Conservation (phyloP, 2,329 filamentous ascomycete genomes). For the Aspergillus novofumigatus region DNA sequence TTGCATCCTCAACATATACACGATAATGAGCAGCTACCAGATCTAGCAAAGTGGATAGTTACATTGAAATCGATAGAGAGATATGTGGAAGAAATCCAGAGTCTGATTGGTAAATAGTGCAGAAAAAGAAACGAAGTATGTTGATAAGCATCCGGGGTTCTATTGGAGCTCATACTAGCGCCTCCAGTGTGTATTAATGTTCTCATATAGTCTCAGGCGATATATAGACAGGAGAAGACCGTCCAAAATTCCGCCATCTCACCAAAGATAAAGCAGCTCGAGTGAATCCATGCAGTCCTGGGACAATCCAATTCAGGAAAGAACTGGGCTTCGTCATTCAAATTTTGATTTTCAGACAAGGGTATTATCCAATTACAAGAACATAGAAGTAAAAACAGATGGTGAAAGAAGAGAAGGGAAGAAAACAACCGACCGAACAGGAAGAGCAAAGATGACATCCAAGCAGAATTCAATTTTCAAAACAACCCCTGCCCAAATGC, state of each 20-base stretch:
- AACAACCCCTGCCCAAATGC: neutral
- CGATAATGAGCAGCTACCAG: neutral
- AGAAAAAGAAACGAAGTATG: neutral
- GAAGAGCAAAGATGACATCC: neutral
- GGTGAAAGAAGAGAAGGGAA: neutral
- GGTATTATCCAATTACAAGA: neutral
- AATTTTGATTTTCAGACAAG: neutral
- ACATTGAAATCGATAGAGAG: neutral
- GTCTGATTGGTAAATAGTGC: neutral
- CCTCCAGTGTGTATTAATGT: neutral
- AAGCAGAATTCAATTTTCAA: neutral
- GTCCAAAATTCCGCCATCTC: neutral
- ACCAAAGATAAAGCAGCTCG: neutral
- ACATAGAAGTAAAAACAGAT: neutral
- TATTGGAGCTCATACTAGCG: slow-evolving; percentile 5
- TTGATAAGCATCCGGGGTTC: slow-evolving; percentile 6
- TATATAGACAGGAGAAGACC: neutral
- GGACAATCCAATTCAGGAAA: neutral
- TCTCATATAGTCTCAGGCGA: neutral
- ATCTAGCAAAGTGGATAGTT: neutral
- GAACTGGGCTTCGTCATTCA: neutral
- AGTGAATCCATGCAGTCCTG: neutral
- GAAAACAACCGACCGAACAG: neutral
- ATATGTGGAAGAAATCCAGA: neutral
- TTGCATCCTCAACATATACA: neutral